These are phyloP conservation scores for Solanum verrucosum DNA, from an alignment of 257 asterid genomes.

Conservation along the genomic window DNA sequence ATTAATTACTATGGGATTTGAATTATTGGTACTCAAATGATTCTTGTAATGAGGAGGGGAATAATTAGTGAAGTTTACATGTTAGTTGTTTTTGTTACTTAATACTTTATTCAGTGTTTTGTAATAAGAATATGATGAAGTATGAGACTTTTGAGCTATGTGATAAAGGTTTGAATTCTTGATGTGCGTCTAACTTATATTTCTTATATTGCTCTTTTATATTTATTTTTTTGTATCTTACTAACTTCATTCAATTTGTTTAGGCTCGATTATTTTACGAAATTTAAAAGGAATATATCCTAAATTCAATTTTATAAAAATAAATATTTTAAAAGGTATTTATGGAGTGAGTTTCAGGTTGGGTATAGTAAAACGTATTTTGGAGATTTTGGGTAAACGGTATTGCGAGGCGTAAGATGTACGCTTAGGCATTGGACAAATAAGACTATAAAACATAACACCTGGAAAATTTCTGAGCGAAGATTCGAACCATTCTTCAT, in stretches of 20 bases:
- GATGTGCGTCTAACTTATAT: neutral
- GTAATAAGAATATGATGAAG: neutral
- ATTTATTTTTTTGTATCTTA: neutral
- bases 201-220: neutral
- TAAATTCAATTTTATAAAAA: neutral
- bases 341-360: neutral
- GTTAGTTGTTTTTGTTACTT: neutral
- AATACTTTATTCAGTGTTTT: neutral
- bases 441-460: neutral
- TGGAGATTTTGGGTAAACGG: too few relatives aligned
- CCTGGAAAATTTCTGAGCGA: neutral
- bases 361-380: neutral
- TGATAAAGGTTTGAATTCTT: neutral
- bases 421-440: neutral
- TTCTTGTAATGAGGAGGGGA: neutral
- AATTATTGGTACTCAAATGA: neutral
- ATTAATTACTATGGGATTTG: neutral
- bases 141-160: neutral
- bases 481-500: neutral
- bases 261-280: neutral
- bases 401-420: neutral
- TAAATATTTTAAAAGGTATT: too few relatives aligned
- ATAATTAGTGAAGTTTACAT: neutral
- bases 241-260: neutral
- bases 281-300: neutral